A percentile compares a stretch with the other conserved stretches of the same genome.
These are phyloP conservation scores for Lentithecium fluviatile DNA, from an alignment of 495 filamentous ascomycete genomes.

Conservation along the genomic window DNA sequence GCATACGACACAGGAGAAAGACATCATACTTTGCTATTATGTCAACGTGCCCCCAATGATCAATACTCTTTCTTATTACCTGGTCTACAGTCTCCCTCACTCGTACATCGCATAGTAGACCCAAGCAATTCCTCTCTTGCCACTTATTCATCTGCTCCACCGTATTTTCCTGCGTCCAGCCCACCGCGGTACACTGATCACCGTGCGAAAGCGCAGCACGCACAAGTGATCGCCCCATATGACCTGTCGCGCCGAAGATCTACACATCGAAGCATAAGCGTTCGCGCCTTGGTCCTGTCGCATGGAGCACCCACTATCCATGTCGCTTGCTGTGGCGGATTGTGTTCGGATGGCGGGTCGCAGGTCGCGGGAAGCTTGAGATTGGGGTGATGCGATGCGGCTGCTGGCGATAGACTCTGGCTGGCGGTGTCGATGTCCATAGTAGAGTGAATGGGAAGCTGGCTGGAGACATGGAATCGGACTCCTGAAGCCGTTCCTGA, in stretches of 20 bases:
- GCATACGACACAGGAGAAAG: not conserved
- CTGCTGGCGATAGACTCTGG: conserved; percentile 32
- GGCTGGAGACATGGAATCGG: not conserved
- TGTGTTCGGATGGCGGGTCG: conserved; percentile 39
- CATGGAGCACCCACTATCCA: conserved; percentile 37
- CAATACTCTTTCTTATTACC: conserved; percentile 66
- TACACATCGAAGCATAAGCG: conserved; percentile 35
- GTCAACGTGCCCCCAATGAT: conserved; percentile 78
- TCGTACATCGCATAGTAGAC: conserved; percentile 85
- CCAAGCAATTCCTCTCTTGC: conserved; percentile 65
- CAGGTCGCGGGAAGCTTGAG: conserved; percentile 40
- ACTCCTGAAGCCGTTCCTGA: conserved; percentile 1
- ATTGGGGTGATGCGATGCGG: conserved; percentile 30
- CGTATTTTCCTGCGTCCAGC: conserved; percentile 77
- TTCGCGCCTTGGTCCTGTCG: not conserved
- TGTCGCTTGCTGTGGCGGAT: conserved; percentile 38
- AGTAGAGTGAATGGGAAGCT: not conserved
- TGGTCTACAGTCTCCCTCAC: conserved; percentile 71
- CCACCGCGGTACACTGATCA: conserved; percentile 87
- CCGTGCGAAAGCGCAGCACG: conserved; percentile 75
- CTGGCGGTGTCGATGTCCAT: conserved; percentile 34
- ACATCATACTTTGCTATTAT: conserved; percentile 70
- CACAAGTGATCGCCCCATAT: conserved; percentile 89
- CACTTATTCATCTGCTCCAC: conserved; percentile 67
- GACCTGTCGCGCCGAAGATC: conserved; percentile 93